Conservation (phyloP, 2,329 filamentous ascomycete genomes). For the Xylariaceae sp. region DNA sequence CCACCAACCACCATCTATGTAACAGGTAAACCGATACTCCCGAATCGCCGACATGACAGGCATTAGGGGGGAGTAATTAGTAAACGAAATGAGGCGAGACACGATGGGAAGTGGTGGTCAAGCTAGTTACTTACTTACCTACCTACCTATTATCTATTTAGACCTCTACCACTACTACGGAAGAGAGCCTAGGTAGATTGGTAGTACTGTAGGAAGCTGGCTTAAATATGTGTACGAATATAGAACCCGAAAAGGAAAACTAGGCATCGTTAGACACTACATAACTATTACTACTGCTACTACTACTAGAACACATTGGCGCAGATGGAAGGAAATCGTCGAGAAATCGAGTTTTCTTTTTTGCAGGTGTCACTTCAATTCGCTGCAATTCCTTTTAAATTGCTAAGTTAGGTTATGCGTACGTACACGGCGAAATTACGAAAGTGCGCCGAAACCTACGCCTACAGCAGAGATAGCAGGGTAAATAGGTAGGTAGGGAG, state of each 20-base stretch:
- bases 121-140: background rate
- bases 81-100: conserved; percentile 12
- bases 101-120: conserved; percentile 1
- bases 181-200: too few relatives aligned
- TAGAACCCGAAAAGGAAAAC: conserved; percentile 6
- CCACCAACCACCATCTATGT: too few relatives aligned
- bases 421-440: too few relatives aligned
- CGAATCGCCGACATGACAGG: too few relatives aligned
- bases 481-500: background rate
- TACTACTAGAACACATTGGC: conserved; percentile 7
- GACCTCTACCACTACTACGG: too few relatives aligned
- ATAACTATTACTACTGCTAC: too few relatives aligned
- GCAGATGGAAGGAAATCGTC: background rate
- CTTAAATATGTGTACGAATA: conserved; percentile 19
- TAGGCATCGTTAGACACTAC: conserved; percentile 18
- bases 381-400: too few relatives aligned
- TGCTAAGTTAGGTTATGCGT: too few relatives aligned
- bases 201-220: too few relatives aligned
- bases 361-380: background rate
- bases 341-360: background rate
- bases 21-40: too few relatives aligned
- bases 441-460: too few relatives aligned
- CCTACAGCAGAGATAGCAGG: background rate
- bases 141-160: too few relatives aligned
- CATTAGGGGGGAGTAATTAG: conserved; percentile 5